Conservation (phyloP, 1,284 basidiomycete species). For the Waitea zeae region DNA sequence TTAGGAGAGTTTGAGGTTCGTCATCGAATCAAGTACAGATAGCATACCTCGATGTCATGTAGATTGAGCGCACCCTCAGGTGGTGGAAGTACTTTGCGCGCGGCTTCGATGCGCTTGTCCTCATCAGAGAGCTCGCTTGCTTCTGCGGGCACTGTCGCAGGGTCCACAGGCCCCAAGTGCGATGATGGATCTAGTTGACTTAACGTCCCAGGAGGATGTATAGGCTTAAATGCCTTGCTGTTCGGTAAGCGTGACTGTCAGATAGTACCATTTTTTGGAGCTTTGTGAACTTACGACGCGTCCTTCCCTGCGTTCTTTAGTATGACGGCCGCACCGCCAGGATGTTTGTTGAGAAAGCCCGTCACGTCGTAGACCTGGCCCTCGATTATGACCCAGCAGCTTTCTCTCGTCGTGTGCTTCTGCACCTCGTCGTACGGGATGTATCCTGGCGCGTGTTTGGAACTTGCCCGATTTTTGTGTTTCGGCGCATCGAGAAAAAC, state of each 20-base stretch:
- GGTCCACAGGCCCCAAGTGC: constrained; percentile 55
- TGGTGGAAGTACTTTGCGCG: constrained; percentile 41
- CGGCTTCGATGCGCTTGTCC: constrained; percentile 51
- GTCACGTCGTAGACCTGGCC: constrained; percentile 74
- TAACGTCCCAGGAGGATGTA: constrained; percentile 58
- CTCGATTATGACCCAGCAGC: constrained; percentile 83
- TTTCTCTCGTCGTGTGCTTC: no score
- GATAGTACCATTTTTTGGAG: no score
- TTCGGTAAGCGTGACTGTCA: no score
- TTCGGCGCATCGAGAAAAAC: no score
- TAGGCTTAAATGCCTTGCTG: constrained; percentile 52
- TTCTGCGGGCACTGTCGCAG: constrained; percentile 23
- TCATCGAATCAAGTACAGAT: no score
- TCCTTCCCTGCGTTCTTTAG: constrained; percentile 68
- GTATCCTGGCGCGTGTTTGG: no score
- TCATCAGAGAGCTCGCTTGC: constrained; percentile 19
- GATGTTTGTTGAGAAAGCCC: constrained; percentile 71
- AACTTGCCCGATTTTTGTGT: no score
- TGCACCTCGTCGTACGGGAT: no score
- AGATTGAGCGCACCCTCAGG: constrained; percentile 55
- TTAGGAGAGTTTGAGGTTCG: no score
- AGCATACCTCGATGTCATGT: constrained; percentile 66
- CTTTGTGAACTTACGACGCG: no score
- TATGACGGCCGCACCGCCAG: constrained; percentile 66
- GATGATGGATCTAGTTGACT: constrained; percentile 44